A percentile compares a stretch with the other conserved stretches of the same genome.
These are phyloP conservation scores for Trichocomaceae sp. DNA, from an alignment of 2,329 filamentous ascomycete genomes.

Conservation along the genomic window DNA sequence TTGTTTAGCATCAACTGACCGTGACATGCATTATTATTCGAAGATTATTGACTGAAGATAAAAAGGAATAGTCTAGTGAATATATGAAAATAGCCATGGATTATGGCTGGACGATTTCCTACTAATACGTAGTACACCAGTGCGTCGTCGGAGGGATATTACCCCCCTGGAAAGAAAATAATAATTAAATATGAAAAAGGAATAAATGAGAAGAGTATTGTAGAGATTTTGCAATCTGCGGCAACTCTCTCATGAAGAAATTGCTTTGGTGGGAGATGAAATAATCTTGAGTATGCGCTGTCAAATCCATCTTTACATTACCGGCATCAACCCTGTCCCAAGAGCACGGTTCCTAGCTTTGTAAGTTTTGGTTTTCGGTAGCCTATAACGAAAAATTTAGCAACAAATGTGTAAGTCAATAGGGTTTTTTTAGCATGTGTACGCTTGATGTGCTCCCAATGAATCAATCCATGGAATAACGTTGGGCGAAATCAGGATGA, in stretches of 20 bases:
- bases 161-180: neutral
- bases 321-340: neutral
- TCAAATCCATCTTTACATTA: neutral
- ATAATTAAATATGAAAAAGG: neutral
- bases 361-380: too few relatives aligned
- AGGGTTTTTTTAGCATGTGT: neutral
- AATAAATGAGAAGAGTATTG: neutral
- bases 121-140: neutral
- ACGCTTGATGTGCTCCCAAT: neutral
- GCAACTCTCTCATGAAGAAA: neutral
- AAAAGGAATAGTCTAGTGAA: neutral
- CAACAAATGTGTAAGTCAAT: neutral
- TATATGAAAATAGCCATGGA: neutral
- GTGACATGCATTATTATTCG: too few relatives aligned
- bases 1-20: neutral
- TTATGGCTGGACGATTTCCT: neutral
- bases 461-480: neutral
- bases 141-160: neutral
- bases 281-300: constrained; percentile 3
- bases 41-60: neutral
- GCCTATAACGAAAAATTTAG: neutral
- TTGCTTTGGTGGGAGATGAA: neutral
- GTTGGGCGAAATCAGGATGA: neutral
- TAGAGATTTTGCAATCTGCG: neutral
- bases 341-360: neutral